Base-by-base conservation (phyloP, 2,329 filamentous ascomycete species). In the Diaporthe humulicola region DNA sequence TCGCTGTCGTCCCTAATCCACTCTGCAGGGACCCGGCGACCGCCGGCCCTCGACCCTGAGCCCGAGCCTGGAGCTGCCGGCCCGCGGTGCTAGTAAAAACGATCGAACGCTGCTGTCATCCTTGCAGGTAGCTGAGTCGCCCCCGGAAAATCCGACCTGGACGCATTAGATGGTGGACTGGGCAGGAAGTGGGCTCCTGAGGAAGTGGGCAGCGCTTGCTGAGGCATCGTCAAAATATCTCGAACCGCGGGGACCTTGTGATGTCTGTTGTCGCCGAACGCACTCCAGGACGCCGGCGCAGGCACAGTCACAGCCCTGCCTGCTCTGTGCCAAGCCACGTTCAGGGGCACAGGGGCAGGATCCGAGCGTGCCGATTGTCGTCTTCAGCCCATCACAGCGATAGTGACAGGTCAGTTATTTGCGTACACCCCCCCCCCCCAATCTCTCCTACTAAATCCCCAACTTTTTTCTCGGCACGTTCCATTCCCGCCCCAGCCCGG, bases 21-120 rank as follows among this genome's bases (percentile, higher is more conserved):
- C 72, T 64, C 22, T 52, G 42, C 64, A 70, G 72, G 72, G 64
- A 70, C 61, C 64, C 72, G 72, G 61, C 72, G 72, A 70, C 52
- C 54, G 72, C 72, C 72, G 72, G 50, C 25, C 33, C 54, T 69
- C 60, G 52, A 40, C 25, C 14, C n/a, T 50, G 30, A 25, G 36
- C 30, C 61, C 45, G 57, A 25, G 40, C n/a, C 42, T 28, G 45
- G 30, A 40, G n/a, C 25, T 52, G 57, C 57, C 45, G 70, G 57
- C 70, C 48, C 54, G 57, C 42, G 64, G 36, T 64, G 25, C 38
- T 50, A 60, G n/a, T 7, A 19, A 38, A 67, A 42, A 33, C 12
- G 58, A 48, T 30, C 64, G n/a, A 48, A 30, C 48, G 52, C n/a
- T 40, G 48, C n/a, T 72, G 25, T 45, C 25, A 71, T 71, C 70